phyloP scores from a whole-genome alignment of 2,329 filamentous ascomycete genomes.

The Hyphodiscus sp. region DNA sequence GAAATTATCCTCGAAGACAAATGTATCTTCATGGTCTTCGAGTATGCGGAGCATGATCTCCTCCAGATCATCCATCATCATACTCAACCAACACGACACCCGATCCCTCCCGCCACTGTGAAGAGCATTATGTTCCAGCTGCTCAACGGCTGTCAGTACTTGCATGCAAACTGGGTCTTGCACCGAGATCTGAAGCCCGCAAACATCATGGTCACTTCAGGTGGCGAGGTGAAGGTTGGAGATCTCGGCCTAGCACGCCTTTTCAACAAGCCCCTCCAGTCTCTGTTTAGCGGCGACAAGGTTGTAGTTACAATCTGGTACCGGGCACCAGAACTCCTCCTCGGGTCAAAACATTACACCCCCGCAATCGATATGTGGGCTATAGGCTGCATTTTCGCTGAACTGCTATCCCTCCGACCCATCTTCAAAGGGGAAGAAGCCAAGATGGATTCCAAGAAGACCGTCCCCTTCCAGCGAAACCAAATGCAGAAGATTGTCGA shows the following conservation, averaged over 20 bases:
- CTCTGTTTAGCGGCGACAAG: slow-evolving; percentile 89
- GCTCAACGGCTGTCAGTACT: slow-evolving; percentile 87
- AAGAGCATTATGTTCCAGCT: slow-evolving; percentile 95
- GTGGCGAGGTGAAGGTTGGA: slow-evolving; percentile 87
- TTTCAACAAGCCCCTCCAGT: slow-evolving; percentile 90
- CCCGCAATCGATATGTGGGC: slow-evolving; percentile 97
- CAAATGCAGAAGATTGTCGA: slow-evolving; percentile 99
- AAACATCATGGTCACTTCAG: slow-evolving; percentile 96
- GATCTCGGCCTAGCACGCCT: slow-evolving; percentile 87
- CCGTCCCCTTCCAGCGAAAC: slow-evolving; percentile 92
- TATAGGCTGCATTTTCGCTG: slow-evolving; percentile 95
- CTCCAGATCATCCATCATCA: slow-evolving; percentile 98
- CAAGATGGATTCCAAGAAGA: slow-evolving; percentile 98
- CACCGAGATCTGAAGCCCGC: slow-evolving; percentile 96
- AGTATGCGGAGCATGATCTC: slow-evolving; percentile 95
- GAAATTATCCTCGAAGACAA: slow-evolving; percentile 98
- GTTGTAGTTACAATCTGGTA: slow-evolving; percentile 99
- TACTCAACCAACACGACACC: slow-evolving; percentile 75
- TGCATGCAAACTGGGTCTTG: slow-evolving; percentile 94
- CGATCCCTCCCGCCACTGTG: slow-evolving; percentile 82
- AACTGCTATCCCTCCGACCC: slow-evolving; percentile 79
- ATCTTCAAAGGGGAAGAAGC: slow-evolving; percentile 99
- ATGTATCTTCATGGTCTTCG: slow-evolving; percentile 99
- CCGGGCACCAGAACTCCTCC: slow-evolving; percentile 84
- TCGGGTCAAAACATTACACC: slow-evolving; percentile 93